A percentile compares a stretch with the other conserved stretches of the same genome.
phyloP scores from a whole-genome alignment of 1,284 basidiomycete genomes.

The Pseudozyma pruni region DNA sequence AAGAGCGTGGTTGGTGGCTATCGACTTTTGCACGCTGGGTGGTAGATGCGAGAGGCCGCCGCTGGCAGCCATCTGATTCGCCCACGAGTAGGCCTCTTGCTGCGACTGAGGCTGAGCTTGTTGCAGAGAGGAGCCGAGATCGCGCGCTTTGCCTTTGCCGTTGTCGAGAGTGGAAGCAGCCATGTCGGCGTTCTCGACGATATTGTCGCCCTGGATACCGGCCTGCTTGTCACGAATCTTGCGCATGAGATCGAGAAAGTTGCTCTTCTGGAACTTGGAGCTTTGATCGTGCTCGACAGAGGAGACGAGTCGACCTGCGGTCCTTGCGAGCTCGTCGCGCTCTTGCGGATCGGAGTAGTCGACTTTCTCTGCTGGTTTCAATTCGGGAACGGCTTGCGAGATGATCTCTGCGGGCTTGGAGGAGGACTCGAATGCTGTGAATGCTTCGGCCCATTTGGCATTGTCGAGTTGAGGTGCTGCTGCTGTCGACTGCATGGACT shows the following conservation, averaged over 20 bases:
- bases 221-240: constrained; percentile 84
- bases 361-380: constrained; percentile 10
- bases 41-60: constrained; percentile 33
- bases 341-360: constrained; percentile 42
- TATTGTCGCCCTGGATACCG: constrained; percentile 82
- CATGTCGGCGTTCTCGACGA: constrained; percentile 71
- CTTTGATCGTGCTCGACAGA: constrained; percentile 73
- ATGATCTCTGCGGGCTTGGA: constrained; percentile 11
- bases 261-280: constrained; percentile 87
- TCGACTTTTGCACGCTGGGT: constrained; percentile 31
- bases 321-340: constrained; percentile 67
- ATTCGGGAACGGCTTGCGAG: constrained; percentile 6
- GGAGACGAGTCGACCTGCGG: constrained; percentile 67
- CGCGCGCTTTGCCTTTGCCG: constrained; percentile 54
- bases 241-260: constrained; percentile 87
- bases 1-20: constrained; percentile 16
- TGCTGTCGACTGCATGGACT: constrained; percentile 11
- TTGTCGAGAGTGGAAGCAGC: constrained; percentile 18
- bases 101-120: constrained; percentile 30
- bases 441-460: constrained; percentile 61
- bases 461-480: constrained; percentile 40
- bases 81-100: constrained; percentile 47
- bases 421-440: constrained; percentile 51
- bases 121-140: neutral
- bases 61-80: constrained; percentile 41